phyloP scores from a whole-genome alignment of 2,329 filamentous ascomycete species.

The Leptographium flavum region DNA sequence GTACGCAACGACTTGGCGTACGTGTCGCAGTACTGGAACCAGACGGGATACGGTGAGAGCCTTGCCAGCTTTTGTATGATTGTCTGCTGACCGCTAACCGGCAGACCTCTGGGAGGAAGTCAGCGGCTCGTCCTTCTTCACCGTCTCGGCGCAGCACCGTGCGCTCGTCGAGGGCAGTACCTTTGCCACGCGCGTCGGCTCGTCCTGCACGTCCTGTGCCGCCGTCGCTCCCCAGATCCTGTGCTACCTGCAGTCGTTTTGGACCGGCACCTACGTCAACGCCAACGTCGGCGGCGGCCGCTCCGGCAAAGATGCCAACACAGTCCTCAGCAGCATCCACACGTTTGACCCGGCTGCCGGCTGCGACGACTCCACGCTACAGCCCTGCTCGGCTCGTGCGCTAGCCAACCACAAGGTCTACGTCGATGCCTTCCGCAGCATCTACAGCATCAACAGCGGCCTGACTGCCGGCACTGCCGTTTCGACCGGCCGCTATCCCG shows the following conservation, averaged over 20 bases:
- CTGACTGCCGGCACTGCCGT: slow-evolving; percentile 44
- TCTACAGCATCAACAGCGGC: slow-evolving; percentile 54
- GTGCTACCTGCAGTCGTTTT: slow-evolving; percentile 63
- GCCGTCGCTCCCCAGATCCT: slow-evolving; percentile 52
- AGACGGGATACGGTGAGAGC: slow-evolving; percentile 43
- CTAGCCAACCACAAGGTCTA: slow-evolving; percentile 65
- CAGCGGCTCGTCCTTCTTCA: slow-evolving; percentile 66
- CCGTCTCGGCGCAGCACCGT: slow-evolving; percentile 53
- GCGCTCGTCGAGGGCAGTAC: slow-evolving; percentile 52
- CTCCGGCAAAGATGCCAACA: slow-evolving; percentile 58
- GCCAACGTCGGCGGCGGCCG: slow-evolving; percentile 42
- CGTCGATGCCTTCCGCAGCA: slow-evolving; percentile 59
- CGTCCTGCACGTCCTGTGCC: slow-evolving; percentile 44
- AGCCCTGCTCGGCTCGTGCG: slow-evolving; percentile 57
- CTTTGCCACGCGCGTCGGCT: slow-evolving; percentile 49
- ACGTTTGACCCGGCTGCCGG: slow-evolving; percentile 52
- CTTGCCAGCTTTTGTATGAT: too few species aligned
- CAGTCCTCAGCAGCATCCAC: slow-evolving; percentile 50
- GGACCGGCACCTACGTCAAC: slow-evolving; percentile 49
- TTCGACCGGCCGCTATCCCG: slow-evolving; percentile 52
- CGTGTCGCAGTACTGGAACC: slow-evolving; percentile 57
- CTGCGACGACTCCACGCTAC: slow-evolving; percentile 60
- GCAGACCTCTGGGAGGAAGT: slow-evolving; percentile 69
- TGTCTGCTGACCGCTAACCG: background rate
- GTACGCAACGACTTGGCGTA: slow-evolving; percentile 65